Conservation (phyloP, 176 grass and related monocot genomes). For the Tillandsia fasciculata region DNA sequence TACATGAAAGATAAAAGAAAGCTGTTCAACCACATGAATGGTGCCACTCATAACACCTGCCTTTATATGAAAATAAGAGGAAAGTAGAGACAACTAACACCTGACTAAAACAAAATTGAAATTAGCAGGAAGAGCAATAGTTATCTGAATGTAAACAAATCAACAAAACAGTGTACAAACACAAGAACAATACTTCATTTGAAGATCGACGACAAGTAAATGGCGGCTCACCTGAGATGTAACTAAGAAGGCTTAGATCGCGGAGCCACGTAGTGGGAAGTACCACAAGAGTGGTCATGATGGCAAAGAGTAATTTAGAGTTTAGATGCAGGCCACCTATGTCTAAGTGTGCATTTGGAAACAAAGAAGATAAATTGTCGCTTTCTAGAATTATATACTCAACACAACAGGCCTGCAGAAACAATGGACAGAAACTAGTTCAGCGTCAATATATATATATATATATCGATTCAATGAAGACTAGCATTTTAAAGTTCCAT, state of each 20-base stretch:
- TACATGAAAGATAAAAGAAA: too few species aligned
- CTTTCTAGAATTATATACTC: slow-evolving; percentile 94
- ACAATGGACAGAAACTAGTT: not conserved
- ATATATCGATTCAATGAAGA: too few species aligned
- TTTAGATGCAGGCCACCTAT: slow-evolving; percentile 52
- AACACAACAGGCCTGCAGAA: slow-evolving; percentile 75
- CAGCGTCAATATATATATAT: not conserved
- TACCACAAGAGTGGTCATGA: slow-evolving; percentile 61
- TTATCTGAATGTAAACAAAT: too few species aligned
- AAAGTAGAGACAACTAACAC: too few species aligned
- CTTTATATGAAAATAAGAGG: too few species aligned
- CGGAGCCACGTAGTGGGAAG: slow-evolving; percentile 95
- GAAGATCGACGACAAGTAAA: not conserved
- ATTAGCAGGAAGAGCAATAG: too few species aligned
- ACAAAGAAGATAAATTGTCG: slow-evolving; percentile 78
- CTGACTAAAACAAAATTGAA: too few species aligned
- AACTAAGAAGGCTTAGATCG: slow-evolving; percentile 75
- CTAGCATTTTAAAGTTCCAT: not conserved
- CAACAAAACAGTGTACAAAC: too few species aligned
- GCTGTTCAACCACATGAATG: too few species aligned
- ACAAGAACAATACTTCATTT: too few species aligned
- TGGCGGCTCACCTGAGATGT: slow-evolving; percentile 55
- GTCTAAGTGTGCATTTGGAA: slow-evolving; percentile 58
- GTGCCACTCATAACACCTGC: too few species aligned
- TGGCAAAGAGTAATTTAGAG: slow-evolving; percentile 69